Evolutionary conservation across 257 asterid genomes (phyloP).

Genomic region (Echium plantagineum): DNA sequence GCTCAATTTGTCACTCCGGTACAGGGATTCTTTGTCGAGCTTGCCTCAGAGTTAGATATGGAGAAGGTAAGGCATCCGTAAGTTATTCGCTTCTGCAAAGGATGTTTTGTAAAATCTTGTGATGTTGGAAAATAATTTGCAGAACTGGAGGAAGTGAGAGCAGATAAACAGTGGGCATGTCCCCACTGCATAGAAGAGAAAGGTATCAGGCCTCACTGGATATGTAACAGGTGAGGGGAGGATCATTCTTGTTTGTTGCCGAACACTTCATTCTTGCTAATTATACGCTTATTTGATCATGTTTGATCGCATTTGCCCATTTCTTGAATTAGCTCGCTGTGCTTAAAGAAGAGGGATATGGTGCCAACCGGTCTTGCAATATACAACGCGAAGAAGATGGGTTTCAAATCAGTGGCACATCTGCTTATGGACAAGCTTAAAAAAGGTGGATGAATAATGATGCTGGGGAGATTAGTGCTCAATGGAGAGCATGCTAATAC

Average conservation of each 20-base stretch:
- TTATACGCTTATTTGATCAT: not conserved
- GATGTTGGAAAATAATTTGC: conserved; percentile 1
- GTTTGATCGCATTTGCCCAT: not conserved
- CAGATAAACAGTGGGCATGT: conserved; percentile 55
- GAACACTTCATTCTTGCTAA: not conserved
- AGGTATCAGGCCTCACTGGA: conserved; percentile 69
- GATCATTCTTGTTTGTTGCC: not conserved
- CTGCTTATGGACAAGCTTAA: conserved; percentile 55
- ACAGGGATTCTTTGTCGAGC: conserved; percentile 71
- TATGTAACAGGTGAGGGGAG: conserved; percentile 64
- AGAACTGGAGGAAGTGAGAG: conserved; percentile 73
- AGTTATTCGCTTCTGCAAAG: not conserved
- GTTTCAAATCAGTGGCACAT: conserved; percentile 85
- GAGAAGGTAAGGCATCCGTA: conserved; percentile 60
- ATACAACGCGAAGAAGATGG: conserved; percentile 64
- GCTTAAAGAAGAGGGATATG: conserved; percentile 66
- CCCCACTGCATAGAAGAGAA: conserved; percentile 69
- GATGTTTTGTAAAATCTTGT: no score
- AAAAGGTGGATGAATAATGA: conserved; percentile 21
- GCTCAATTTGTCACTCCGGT: conserved; percentile 69
- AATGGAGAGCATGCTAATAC: no score
- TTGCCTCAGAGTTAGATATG: conserved; percentile 72
- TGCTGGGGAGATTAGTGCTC: not conserved
- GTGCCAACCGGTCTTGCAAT: conserved; percentile 75
- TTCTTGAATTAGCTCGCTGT: conserved; percentile 47